Base-by-base conservation (phyloP, 164 flowering plant species). In the Berberis vulgaris region DNA sequence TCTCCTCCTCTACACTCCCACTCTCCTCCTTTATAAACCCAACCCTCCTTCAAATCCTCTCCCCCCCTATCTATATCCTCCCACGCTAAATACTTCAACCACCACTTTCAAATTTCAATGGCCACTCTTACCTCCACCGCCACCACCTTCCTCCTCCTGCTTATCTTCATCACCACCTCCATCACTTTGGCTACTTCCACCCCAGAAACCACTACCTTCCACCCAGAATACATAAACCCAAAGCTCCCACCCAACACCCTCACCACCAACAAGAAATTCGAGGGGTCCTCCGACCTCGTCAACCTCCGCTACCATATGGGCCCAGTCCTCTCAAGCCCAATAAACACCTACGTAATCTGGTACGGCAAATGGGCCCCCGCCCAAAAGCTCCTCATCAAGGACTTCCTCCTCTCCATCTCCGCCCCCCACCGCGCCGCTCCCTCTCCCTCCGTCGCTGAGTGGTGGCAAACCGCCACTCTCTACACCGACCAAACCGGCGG, bases 401-500 rank as follows among this genome's bases (percentile, higher is more conserved):
- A 90, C 71, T 93, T 93, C 77, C 66, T 93, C 61, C 77, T 66
- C 67, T 93, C 98, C 52, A 77, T 93, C 82, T 86, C 98, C 66
- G 43, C 83, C 63, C 0, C 69, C 42, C 62, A 41, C 65, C 62
- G 67, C 13, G 63, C 76, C 40, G 69, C 79, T 39, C 54, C 86
- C 26, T 65, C 82, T 0, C 87, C 95, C 40, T 78, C 92, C 54
- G 89, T 93, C 8, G 55, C 96, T 56, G 78, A 85, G 7, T 94
- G 98, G 97, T 94, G 98, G 98, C 66, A 69, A 43, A 90, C 96
- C 7, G 84, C 78, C 50, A 53, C 86, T 0, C 87, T 88, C 62
- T 94, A 94, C 80, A 78, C 97, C n/a, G 98, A 94, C 67, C 97
- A 88, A 66, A 91, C 98, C 49, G 89, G 86, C 8, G 84, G 88